Evolutionary conservation across 805 yeast genomes (phyloP), one percentile per base, ranked within the genome.

Genomic region (Lachancea kluyveri): DNA sequence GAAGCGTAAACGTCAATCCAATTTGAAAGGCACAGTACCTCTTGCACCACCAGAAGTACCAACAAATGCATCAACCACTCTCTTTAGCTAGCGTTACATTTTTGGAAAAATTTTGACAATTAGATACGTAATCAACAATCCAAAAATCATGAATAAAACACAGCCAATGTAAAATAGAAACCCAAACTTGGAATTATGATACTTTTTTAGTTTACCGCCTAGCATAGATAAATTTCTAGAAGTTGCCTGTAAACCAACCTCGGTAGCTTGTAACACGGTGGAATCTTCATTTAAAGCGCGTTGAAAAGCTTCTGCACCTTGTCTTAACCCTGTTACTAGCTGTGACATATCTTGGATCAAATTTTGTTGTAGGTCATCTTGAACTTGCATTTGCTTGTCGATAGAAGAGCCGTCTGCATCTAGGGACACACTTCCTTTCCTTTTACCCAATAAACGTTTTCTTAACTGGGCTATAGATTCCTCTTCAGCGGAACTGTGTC

Each of bases 271-370:
- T 8, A 65, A 26, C 1, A 61, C 57, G 26, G 57, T 60, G 23
- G 54, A 43, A 36, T 63, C 69, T 29, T 62, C 59, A 12, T 58
- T 54, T 23, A 65, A 37, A 13, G 64, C 65, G 26, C 50, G 52
- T 37, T 60, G 61, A 36, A 65, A 65, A 3, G 64, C 66, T 22
- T 55, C 46, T 0, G 69, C 67, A 25, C 65, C 67, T 17, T 56
- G 57, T 40, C 50, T 63, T 21, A 65, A 43, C 11, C 59, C 57
- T 6, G 50, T 45, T 1, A 63, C 56, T n/a, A 62, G 49, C 23
- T 54, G 59, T 1, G 56, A 46, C 64, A 65, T 62, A 35, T 61
- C 65, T 17, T 57, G 48, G 2, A 65, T 38, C 10, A 64, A 42
- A 21, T 58, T 57, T 29, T 54, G 57, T 39, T 65, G 70, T 18